phyloP scores from a whole-genome alignment of 1,139 yeast species.

The Protomyces pachydermus region DNA sequence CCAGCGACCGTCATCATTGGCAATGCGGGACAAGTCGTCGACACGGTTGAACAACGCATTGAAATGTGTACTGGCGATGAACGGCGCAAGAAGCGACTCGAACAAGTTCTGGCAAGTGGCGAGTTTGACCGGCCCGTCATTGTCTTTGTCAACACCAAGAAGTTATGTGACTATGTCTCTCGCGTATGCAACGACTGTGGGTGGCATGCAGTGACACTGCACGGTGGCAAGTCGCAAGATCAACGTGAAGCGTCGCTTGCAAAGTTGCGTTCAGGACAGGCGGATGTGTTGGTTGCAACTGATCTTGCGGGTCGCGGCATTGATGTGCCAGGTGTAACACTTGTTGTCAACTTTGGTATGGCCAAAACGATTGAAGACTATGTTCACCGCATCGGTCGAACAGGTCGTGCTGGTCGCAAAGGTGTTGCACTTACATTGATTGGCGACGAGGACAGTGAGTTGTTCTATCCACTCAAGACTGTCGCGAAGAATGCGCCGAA shows the following conservation, averaged over 20 bases:
- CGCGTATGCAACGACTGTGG: conserved; percentile 48
- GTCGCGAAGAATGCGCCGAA: conserved; percentile 35
- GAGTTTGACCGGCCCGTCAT: conserved; percentile 57
- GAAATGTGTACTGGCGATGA: conserved; percentile 49
- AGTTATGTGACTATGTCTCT: conserved; percentile 63
- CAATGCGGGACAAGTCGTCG: conserved; percentile 55
- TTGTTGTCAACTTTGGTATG: conserved; percentile 86
- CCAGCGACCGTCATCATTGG: conserved; percentile 70
- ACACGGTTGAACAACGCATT: conserved; percentile 63
- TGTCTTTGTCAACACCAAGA: conserved; percentile 73
- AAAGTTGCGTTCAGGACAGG: conserved; percentile 56
- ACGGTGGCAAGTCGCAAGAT: conserved; percentile 85
- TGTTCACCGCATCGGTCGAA: conserved; percentile 89
- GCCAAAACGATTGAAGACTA: conserved; percentile 71
- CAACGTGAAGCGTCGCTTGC: conserved; percentile 73
- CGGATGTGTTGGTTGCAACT: conserved; percentile 75
- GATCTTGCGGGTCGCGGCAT: conserved; percentile 97
- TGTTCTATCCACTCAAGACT: conserved; percentile 49
- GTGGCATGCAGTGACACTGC: conserved; percentile 58
- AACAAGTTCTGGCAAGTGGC: conserved; percentile 39
- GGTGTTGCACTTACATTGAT: conserved; percentile 75
- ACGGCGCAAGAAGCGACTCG: conserved; percentile 40
- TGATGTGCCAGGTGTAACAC: conserved; percentile 76
- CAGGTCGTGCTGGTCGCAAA: conserved; percentile 84
- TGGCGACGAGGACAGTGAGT: conserved; percentile 53